Base-by-base conservation (phyloP, 768 basidiomycete species). In the Candolleomyces efflorescens region DNA sequence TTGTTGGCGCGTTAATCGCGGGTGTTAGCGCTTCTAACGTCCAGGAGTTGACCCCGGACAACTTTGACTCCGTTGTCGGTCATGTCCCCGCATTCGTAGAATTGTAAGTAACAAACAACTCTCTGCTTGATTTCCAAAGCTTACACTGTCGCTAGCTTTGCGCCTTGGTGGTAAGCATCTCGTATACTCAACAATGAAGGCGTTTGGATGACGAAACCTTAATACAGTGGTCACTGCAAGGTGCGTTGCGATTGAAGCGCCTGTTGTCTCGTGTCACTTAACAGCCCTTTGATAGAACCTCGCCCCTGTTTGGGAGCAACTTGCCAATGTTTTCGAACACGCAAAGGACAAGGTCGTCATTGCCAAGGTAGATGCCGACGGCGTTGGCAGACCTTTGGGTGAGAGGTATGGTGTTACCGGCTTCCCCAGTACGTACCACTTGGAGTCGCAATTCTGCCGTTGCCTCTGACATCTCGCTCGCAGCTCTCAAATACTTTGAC, bases 281-380 rank as follows among this genome's bases (percentile, higher is more conserved):
- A 22, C 15, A 7, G 18, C 32, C n/a, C 20, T 26, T n/a, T 7
- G 22, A 23, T 65, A 93, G 92, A 92, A 82, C 74, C 88, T 96
- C 59, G 94, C 92, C 0, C 94, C 95, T 3, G 71, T 75, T 0
- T 98, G 92, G 62, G 94, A 96, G 69, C 80, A 95, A 68, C 83
- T 98, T 24, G 94, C 87, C 26, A 90, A 96, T 65, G 89, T 89
- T n/a, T 98, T 85, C 67, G 73, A 81, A 3, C 82, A 87, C 54
- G 83, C 80, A 53, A 88, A 88, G 61, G 86, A 92, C 67, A 92
- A 90, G 68, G 89, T 98, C 20, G 65, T 92, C 52, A 82, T 98
- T 63, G 94, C 93, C 54, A 96, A 96, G 68, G 87, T 95, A 11
- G 94, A 98, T 63, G 94, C 94, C 1, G 94, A 98, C 67, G 92